Percentiles rank a stretch among this genome's conserved stretches.
These are phyloP conservation scores for Penicillium sumatraense DNA, from an alignment of 2,329 filamentous ascomycete genomes.

Conservation along the genomic window DNA sequence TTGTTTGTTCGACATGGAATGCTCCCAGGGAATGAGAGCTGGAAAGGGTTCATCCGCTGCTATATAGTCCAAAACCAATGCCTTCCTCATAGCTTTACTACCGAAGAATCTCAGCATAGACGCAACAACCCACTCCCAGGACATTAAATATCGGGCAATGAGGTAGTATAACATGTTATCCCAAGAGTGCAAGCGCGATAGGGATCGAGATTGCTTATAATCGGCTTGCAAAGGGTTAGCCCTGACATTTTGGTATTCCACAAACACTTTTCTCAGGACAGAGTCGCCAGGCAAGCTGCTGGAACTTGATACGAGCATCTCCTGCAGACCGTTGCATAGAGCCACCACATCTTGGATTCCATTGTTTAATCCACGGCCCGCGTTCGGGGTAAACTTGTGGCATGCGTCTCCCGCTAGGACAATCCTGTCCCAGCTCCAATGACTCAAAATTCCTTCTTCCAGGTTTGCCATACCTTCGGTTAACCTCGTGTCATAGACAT, in stretches of 20 bases:
- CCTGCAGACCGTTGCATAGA: conserved; percentile 18
- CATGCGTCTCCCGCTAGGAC: conserved; percentile 44
- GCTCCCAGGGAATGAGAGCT: not conserved
- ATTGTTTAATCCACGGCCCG: conserved; percentile 42
- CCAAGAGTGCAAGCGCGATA: conserved; percentile 1
- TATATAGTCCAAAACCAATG: not conserved
- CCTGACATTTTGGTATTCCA: not conserved
- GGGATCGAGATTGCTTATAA: not conserved
- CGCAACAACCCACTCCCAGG: not conserved
- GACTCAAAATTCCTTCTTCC: conserved; percentile 42
- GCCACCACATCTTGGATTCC: conserved; percentile 37
- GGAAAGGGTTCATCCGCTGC: not conserved
- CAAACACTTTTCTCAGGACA: not conserved
- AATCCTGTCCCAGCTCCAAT: conserved; percentile 43
- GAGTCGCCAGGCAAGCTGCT: not conserved
- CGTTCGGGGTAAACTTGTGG: conserved; percentile 46
- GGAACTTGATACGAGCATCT: not conserved
- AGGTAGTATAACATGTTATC: not conserved
- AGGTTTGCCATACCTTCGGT: conserved; percentile 38
- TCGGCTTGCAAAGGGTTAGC: not conserved
- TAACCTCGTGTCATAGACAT: conserved; percentile 30
- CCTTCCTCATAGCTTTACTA: not conserved
- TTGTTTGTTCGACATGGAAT: not conserved
- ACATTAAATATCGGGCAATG: not conserved
- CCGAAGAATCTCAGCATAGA: not conserved